Evolutionary conservation across 2,329 filamentous ascomycete genomes (phyloP).

Genomic region (Sarocladiaceae sp.): DNA sequence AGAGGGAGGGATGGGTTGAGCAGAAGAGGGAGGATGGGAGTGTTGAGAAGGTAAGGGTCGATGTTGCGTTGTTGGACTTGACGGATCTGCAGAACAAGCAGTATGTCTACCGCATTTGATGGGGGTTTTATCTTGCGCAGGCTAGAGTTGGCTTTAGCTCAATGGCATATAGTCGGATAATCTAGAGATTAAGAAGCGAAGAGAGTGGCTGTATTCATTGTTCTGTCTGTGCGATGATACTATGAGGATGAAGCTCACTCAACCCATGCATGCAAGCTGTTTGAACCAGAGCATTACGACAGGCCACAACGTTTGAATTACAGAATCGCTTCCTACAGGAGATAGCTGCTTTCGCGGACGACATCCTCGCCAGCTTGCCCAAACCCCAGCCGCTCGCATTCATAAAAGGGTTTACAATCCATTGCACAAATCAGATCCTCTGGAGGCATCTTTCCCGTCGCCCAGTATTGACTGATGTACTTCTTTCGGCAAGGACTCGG

Average conservation of each 20-base stretch:
- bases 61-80: not conserved
- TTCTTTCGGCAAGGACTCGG: not conserved
- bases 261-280: no score
- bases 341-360: no score
- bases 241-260: no score
- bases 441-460: not conserved
- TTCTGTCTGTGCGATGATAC: no score
- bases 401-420: slow-evolving; percentile 14
- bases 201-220: no score
- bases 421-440: slow-evolving; percentile 15
- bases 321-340: no score
- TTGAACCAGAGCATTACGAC: no score
- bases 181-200: no score
- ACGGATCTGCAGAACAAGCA: slow-evolving; percentile 3
- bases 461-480: not conserved
- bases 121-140: not conserved
- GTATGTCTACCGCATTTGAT: not conserved
- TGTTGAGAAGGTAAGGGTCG: not conserved
- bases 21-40: not conserved
- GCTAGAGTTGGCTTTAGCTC: not conserved
- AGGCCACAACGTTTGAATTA: no score
- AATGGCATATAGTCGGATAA: no score
- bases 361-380: no score
- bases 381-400: no score
- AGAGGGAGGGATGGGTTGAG: slow-evolving; percentile 8